These are phyloP conservation scores for Globisporangium okanoganense DNA, from an alignment of 352 stramenopile genomes.

Conservation along the genomic window DNA sequence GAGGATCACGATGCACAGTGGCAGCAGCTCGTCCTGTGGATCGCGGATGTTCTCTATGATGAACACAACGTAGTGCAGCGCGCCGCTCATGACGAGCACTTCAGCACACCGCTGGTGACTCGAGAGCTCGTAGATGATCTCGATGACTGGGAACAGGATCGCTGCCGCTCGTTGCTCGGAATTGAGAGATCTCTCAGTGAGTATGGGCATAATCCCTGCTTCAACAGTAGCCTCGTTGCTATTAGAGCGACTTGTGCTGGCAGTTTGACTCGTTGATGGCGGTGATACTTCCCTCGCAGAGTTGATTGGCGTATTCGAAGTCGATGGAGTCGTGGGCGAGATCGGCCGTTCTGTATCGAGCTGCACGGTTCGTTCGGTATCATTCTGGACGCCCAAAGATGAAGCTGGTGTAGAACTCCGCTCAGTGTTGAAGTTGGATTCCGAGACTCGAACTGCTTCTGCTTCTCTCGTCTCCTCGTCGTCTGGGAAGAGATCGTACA, in stretches of 20 bases:
- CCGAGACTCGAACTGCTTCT: background rate
- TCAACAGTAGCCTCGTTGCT: background rate
- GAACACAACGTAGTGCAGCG: constrained; percentile 65
- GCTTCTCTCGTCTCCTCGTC: constrained; percentile 22
- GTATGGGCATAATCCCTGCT: background rate
- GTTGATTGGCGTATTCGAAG: background rate
- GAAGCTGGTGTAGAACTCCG: background rate
- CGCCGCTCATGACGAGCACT: constrained; percentile 56
- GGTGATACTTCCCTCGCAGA: constrained; percentile 4
- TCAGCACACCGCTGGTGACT: constrained; percentile 61
- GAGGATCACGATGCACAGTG: constrained; percentile 62
- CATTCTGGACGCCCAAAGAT: background rate
- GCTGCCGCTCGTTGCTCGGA: constrained; percentile 16
- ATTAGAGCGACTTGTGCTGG: background rate
- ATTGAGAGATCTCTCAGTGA: background rate
- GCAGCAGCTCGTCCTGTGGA: constrained; percentile 61
- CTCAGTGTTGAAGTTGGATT: background rate
- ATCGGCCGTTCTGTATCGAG: constrained; percentile 2
- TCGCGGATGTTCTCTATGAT: constrained; percentile 51
- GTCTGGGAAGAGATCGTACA: constrained; percentile 72
- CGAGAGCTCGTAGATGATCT: constrained; percentile 66
- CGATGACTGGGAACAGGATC: constrained; percentile 57
- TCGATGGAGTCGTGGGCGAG: constrained; percentile 14
- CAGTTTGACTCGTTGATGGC: background rate
- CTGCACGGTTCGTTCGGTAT: background rate